Percentiles rank a stretch among this genome's conserved stretches.
These are phyloP conservation scores for Choanephora cucurbitarum DNA, from an alignment of 371 early-diverging fungal genomes.

Conservation along the genomic window DNA sequence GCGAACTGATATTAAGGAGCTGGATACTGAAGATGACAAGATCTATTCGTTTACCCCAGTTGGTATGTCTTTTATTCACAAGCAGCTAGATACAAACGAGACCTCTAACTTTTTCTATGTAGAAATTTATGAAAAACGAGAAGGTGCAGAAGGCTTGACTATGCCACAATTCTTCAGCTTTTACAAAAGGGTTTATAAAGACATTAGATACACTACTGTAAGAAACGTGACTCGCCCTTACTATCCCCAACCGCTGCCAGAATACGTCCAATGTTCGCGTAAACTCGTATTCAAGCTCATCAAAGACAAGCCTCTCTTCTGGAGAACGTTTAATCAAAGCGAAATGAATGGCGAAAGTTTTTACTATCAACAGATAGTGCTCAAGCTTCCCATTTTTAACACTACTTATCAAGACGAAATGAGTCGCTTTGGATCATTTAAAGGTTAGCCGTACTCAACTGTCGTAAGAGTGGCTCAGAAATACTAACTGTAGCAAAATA, in stretches of 20 bases:
- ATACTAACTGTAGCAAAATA: neutral
- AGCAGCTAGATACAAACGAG: neutral
- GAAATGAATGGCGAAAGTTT: neutral
- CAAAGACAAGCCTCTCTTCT: neutral
- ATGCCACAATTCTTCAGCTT: conserved; percentile 3
- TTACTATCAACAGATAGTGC: neutral
- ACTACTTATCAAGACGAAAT: neutral
- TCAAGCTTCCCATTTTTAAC: neutral
- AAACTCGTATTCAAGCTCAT: neutral
- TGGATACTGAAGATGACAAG: neutral
- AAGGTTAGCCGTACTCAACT: neutral
- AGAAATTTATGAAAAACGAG: conserved; percentile 1
- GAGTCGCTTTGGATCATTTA: neutral
- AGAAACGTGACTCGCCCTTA: neutral
- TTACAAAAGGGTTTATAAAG: neutral
- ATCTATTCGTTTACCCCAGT: neutral
- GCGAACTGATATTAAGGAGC: neutral
- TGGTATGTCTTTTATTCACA: neutral
- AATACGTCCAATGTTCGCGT: neutral
- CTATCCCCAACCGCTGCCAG: neutral
- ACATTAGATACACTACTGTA: neutral
- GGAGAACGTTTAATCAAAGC: neutral
- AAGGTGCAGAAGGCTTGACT: neutral
- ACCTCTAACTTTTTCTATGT: neutral
- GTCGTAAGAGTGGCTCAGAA: neutral